These are phyloP conservation scores for Leucocoprinus leucothites DNA, from an alignment of 768 basidiomycete species.

Conservation along the genomic window DNA sequence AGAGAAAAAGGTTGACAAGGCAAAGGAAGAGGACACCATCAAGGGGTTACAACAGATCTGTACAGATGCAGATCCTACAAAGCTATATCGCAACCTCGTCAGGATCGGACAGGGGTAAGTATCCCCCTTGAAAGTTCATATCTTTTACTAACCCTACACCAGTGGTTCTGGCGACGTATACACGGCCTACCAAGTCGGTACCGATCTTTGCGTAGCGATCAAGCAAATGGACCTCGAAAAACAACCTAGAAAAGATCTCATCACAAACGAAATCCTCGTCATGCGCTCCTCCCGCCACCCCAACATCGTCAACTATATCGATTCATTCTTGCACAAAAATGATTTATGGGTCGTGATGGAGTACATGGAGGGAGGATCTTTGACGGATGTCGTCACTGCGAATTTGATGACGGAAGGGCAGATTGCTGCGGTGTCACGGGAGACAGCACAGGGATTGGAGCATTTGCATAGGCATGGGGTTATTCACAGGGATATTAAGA, in stretches of 20 bases:
- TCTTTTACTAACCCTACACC: constrained; percentile 15
- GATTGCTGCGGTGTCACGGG: constrained; percentile 95
- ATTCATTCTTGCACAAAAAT: constrained; percentile 83
- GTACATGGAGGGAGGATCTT: constrained; percentile 96
- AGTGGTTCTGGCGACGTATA: constrained; percentile 98
- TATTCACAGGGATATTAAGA: constrained; percentile 97
- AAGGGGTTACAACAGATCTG: constrained; percentile 93
- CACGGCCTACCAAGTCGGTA: constrained; percentile 86
- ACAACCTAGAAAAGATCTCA: constrained; percentile 95
- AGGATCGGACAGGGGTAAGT: constrained; percentile 98
- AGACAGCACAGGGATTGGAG: constrained; percentile 86
- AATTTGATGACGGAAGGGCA: constrained; percentile 95
- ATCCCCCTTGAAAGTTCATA: constrained; percentile 46
- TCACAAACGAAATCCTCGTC: constrained; percentile 96
- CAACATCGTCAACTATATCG: constrained; percentile 95
- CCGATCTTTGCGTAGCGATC: constrained; percentile 89
- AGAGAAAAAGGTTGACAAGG: constrained; percentile 85
- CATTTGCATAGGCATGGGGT: constrained; percentile 93
- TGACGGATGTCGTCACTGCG: constrained; percentile 97
- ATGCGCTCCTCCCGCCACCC: constrained; percentile 99
- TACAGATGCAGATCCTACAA: constrained; percentile 95
- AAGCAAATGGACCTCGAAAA: constrained; percentile 98
- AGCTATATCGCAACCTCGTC: constrained; percentile 93
- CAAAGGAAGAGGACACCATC: constrained; percentile 85
- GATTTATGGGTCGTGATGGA: constrained; percentile 99